A percentile compares a stretch with the other conserved stretches of the same genome.
phyloP scores from a whole-genome alignment of 2,329 filamentous ascomycete genomes.

The Claviceps fusiformis region DNA sequence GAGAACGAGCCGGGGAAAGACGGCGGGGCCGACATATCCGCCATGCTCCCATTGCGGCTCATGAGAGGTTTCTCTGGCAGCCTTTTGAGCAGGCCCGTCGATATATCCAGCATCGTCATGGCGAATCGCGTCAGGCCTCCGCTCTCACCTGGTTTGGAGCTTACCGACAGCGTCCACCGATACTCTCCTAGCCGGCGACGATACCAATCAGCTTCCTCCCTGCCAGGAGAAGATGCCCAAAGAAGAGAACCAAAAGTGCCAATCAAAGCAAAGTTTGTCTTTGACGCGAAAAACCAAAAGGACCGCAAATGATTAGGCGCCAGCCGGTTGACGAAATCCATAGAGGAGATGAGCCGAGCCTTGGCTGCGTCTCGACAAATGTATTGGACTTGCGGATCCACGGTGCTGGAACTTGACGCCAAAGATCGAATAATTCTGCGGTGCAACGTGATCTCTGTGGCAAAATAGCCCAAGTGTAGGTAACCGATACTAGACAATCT shows the following conservation, averaged over 20 bases:
- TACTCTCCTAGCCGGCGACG: slow-evolving; percentile 75
- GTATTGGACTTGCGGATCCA: slow-evolving; percentile 73
- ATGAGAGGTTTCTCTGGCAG: slow-evolving; percentile 59
- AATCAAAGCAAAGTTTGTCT: slow-evolving; percentile 87
- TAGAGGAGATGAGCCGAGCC: slow-evolving; percentile 83
- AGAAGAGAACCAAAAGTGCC: slow-evolving; percentile 85
- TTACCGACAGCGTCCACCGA: slow-evolving; percentile 84
- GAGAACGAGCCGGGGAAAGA: slow-evolving; percentile 15
- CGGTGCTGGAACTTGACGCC: slow-evolving; percentile 24
- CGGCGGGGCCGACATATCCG: slow-evolving; percentile 27
- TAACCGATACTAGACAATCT: slow-evolving; percentile 55
- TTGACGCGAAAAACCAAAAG: slow-evolving; percentile 85
- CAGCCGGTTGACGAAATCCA: slow-evolving; percentile 93
- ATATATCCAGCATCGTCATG: slow-evolving; percentile 66
- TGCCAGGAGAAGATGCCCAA: slow-evolving; percentile 75
- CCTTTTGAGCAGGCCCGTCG: slow-evolving; percentile 53
- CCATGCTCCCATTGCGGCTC: slow-evolving; percentile 38
- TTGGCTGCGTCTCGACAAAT: slow-evolving; percentile 92
- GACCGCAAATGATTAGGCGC: slow-evolving; percentile 74
- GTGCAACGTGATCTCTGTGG: slow-evolving; percentile 86
- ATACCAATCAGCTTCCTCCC: slow-evolving; percentile 90
- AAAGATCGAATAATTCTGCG: slow-evolving; percentile 80
- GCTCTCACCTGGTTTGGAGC: slow-evolving; percentile 54
- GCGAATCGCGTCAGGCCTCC: slow-evolving; percentile 52
- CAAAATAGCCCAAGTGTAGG: slow-evolving; percentile 84